Base-by-base conservation (phyloP, 83 land plant species). In the Diphasiastrum complanatum region DNA sequence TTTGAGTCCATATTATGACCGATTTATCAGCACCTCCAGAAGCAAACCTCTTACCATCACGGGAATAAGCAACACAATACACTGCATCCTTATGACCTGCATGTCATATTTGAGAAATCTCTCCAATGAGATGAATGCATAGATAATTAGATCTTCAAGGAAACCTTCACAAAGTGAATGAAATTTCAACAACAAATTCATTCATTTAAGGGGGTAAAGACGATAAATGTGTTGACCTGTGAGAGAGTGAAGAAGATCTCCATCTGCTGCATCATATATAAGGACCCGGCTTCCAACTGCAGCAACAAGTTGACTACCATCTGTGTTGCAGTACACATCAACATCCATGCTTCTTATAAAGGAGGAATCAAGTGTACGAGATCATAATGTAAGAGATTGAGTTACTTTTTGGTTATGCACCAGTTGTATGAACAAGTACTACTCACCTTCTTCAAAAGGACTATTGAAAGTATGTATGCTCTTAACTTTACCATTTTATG, bases 1-100 rank as follows among this genome's bases (percentile, higher is more conserved):
- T 73, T 29, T 67, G 62, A 1, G 76, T 73, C 76, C 76, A 73
- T 14, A 73, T 66, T 47, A 73, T 73, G 72, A 73, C 51, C 5
- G 76, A 67, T 34, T 51, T 73, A 50, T 73, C 76, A 49, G 76
- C 71, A 58, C 76, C 76, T 32, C 76, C 76, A 29, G 76, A 73
- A 22, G 76, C 76, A 66, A 73, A 73, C 20, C 76, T 58, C 51
- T 73, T 73, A n/a, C 76, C 76, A 51, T 73, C 76, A 26, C 72
- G 72, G n/a, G 72, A 66, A 25, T 73, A 73, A 1, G 72, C 76
- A 48, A 73, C 71, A 59, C 76, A 67, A 32, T 73, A 67, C 12
- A 73, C 76, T 8, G 54, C 64, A 45, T 62, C 76, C 30, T 73
- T 73, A 33, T 73, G 76, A 31, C 76, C 76, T 66, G 48, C 45